Evolutionary conservation across 495 filamentous ascomycete genomes (phyloP).

Genomic region (Lophiotrema nucula): DNA sequence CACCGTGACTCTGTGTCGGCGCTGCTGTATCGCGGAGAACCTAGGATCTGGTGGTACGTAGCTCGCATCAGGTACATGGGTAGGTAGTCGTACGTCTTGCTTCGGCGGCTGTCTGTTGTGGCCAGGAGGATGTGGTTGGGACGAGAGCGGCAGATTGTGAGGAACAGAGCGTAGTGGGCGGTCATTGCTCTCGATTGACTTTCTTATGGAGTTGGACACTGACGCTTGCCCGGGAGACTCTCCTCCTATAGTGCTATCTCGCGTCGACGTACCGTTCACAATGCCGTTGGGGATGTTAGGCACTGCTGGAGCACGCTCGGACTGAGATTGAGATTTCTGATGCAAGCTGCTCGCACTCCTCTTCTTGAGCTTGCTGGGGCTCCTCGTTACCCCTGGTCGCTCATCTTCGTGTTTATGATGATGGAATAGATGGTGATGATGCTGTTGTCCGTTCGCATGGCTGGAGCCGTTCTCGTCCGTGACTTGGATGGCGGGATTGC

Average conservation of each 20-base stretch:
- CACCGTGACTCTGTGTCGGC: constrained; percentile 42
- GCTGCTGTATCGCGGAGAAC: constrained; percentile 37
- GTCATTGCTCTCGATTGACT: constrained; percentile 30
- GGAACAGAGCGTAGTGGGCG: constrained; percentile 49
- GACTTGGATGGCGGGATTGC: constrained; percentile 40
- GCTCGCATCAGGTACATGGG: constrained; percentile 38
- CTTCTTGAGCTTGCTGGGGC: constrained; percentile 30
- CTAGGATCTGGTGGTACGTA: constrained; percentile 32
- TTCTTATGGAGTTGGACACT: constrained; percentile 22
- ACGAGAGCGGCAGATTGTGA: constrained; percentile 50
- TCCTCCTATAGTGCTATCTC: constrained; percentile 5
- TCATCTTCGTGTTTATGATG: constrained; percentile 30
- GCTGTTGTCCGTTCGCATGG: constrained; percentile 27
- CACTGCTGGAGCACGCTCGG: constrained; percentile 7
- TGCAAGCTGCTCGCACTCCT: constrained; percentile 29
- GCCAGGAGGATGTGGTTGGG: constrained; percentile 46
- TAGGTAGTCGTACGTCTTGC: constrained; percentile 54
- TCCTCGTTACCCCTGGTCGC: constrained; percentile 12
- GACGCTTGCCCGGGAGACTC: constrained; percentile 21
- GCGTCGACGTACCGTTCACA: constrained; percentile 20
- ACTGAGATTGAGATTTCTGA: constrained; percentile 17
- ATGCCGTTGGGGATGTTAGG: constrained; percentile 14
- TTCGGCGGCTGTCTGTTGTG: constrained; percentile 51
- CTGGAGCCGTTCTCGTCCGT: constrained; percentile 40
- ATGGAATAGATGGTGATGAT: constrained; percentile 36